Evolutionary conservation across 2,329 filamentous ascomycete genomes (phyloP), one percentile per base, ranked within the genome.

Genomic region (Escovopsis weberi): DNA sequence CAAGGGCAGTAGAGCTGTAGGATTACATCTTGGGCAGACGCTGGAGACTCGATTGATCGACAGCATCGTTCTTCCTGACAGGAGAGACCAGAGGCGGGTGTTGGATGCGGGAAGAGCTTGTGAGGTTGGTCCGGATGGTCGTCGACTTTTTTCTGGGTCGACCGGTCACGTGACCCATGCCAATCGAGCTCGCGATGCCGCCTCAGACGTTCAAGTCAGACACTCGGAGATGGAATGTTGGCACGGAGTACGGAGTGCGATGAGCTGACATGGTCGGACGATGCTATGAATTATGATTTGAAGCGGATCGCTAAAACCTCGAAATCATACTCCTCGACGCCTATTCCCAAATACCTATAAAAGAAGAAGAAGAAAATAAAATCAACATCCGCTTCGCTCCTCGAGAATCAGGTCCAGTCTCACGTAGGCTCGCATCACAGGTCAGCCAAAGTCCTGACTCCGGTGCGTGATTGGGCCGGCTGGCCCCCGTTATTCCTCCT

Each of bases 371-470:
- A 23, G 6, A 23, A 23, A 23, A 18, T 19, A 39, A 23, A 23
- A 23, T 23, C 23, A 23, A 23, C 23, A 23, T 23, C 23, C 23
- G 23, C 23, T 23, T 23, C 23, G 23, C 23, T 23, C 23, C 23
- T 23, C 6, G 23, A 23, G 23, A 23, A 23, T 23, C 23, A 23
- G 23, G 23, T 23, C 23, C 2, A 23, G 6, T 23, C 23, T 23
- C 8, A 32, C 11, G 28, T 32, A 32, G 8, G 28, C 28, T 32
- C 28, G 8, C 4, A 32, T 32, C 63, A 65, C 45, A 78, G 50
- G 49, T 78, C 74, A 7, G 72, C 68, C 56, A 78, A 49, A 2
- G 74, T 78, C 59, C 63, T 69, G 52, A 72, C 70, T 1, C 55
- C 51, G 33, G 66, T 47, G 42, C 59, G 61, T 26, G 58, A 59